Base-by-base conservation (phyloP, 2,329 filamentous ascomycete genomes). In the Colletotrichum tofieldiae region DNA sequence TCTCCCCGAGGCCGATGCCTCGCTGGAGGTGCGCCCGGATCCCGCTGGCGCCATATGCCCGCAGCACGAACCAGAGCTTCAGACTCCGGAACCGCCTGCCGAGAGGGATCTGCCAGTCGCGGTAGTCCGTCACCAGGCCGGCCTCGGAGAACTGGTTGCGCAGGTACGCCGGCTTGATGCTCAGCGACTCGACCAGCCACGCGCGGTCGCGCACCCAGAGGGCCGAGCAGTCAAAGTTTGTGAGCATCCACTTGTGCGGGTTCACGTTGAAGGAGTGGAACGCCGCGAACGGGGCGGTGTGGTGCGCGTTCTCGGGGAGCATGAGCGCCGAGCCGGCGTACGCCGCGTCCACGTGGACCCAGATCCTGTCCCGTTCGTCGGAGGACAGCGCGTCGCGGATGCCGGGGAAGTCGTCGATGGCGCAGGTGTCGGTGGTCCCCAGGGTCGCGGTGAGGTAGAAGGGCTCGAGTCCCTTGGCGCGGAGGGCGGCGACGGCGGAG, bases 231-330 rank as follows among this genome's bases (percentile, higher is more conserved):
- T 98, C 96, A 78, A 98, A 98, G 82, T 97, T 98, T 69, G 94
- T 95, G 23, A 98, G 90, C 59, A 98, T 87, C 96, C 96, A 98
- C 85, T 98, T 98, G 87, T 98, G 95, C 89, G 98, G 93, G 86
- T 98, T 98, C 85, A 96, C 91, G 83, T 98, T 92, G 88, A 97
- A 98, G 75, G 92, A 95, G 85, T 98, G 93, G 79, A 97, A 95
- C 29, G 86, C 83, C 1, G 86, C 84, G 62, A 96, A 87, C 11
- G 90, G 84, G 29, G 85, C 79, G 1, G 91, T 86, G 61, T 94
- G 87, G 75, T 92, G 87, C 68, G 94, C 93, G 82, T 93, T 93
- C 81, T 97, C 94, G 3, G 94, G 93, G 29, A 93, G 92, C 4
- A 98, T 85, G 4, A 98, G 89, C 0, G 95, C 93, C 0, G 94